phyloP scores from a whole-genome alignment of 306 rosid genomes.

The Phaseolus lunatus region DNA sequence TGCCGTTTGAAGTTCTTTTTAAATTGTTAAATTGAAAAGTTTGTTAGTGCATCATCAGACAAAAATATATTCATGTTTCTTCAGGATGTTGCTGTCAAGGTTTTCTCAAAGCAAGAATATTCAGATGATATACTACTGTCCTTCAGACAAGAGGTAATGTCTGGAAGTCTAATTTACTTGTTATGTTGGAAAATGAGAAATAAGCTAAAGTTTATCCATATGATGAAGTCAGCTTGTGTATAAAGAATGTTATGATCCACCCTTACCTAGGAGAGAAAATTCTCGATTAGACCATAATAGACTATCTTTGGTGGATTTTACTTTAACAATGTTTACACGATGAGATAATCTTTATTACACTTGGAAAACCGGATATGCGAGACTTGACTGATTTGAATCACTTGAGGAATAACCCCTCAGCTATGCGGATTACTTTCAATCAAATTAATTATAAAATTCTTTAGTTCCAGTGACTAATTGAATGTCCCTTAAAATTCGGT shows the following conservation, averaged over 20 bases:
- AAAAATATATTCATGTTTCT: slow-evolving; percentile 33
- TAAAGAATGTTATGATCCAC: slow-evolving; percentile 17
- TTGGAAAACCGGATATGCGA: background rate
- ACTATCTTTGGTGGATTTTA: slow-evolving; percentile 17
- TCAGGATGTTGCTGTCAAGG: slow-evolving; percentile 96
- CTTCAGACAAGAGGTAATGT: slow-evolving; percentile 92
- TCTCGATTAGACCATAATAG: background rate
- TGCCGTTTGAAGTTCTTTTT: slow-evolving; percentile 20
- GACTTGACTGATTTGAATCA: background rate
- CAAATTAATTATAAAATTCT: background rate
- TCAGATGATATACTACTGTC: slow-evolving; percentile 78
- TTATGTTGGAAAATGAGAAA: slow-evolving; percentile 22
- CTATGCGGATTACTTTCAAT: background rate
- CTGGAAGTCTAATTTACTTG: slow-evolving; percentile 39
- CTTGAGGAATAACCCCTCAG: too few relatives aligned
- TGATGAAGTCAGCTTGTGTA: slow-evolving; percentile 26
- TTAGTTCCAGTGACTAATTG: background rate
- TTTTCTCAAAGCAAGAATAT: slow-evolving; percentile 90
- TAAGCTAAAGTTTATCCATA: background rate
- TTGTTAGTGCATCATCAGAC: background rate
- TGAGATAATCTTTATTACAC: background rate
- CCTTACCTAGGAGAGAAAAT: slow-evolving; percentile 15
- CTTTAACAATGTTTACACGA: slow-evolving; percentile 5
- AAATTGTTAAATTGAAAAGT: slow-evolving; percentile 10
- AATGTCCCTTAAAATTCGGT: slow-evolving; percentile 10